Base-by-base conservation (phyloP, 2,329 filamentous ascomycete species). In the Zalaria obscura region DNA sequence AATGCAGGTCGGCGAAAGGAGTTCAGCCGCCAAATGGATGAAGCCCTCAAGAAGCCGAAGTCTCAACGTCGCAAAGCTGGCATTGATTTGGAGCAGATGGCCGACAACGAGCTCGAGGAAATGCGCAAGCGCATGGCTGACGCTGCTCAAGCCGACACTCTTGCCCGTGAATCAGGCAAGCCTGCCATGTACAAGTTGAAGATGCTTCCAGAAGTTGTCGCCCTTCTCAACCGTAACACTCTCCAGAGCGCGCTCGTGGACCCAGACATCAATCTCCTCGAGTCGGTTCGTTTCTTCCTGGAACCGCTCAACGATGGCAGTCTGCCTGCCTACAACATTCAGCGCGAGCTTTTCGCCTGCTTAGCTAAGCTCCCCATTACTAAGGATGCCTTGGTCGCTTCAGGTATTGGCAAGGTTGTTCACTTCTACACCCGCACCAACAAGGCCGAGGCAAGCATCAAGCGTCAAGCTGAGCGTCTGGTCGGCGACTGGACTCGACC, bases 371-470 rank as follows among this genome's bases (percentile, higher is more conserved):
- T 96, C 4, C 87, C 86, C 4, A 86, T 96, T 50, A 83, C 87
- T 57, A 95, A 95, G 58, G 91, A 96, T 53, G 75, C 82, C 2
- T 72, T 98, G 9, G 73, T 93, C 25, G 88, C 87, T 49, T 93
- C 85, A 52, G 88, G 89, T 18, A 91, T 98, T 49, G 91, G 91
- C 56, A 95, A 95, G 61, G 86, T 98, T 38, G 82, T 95, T 40
- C 76, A 93, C 47, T 98, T 95, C 67, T 98, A 98, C 65, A 95
- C 88, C 39, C 88, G 88, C 64, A 93, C 84, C 68, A 93, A 88
- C 67, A 81, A 85, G 50, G 83, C 88, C 1, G 85, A 96, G 63
- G 69, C 80, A 4, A 74, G 72, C 46, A 95, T 98, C 69, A 95
- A 95, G 69, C 80, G 89, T 50, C 85, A 88, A 65, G 91, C 91